Conservation (phyloP, 148 eudicot species). For the Rhododendron simsii region DNA sequence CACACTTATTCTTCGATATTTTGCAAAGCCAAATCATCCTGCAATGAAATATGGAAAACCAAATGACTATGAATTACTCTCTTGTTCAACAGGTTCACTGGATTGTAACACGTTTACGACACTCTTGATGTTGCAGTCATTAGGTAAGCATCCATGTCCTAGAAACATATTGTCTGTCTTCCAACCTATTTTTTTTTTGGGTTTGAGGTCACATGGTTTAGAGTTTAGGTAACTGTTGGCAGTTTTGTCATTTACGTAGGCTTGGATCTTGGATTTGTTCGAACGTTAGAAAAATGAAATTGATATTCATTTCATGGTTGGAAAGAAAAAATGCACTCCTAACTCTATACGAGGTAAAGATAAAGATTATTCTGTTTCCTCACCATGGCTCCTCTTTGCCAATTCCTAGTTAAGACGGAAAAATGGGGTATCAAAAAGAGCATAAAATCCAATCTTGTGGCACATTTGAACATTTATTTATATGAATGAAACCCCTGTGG, state of each 20-base stretch:
- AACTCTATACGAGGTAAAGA: neutral
- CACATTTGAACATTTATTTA: neutral
- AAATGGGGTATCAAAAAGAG: neutral
- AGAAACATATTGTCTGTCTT: neutral
- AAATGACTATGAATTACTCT: neutral
- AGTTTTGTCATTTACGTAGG: neutral
- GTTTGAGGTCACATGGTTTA: neutral
- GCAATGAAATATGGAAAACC: neutral
- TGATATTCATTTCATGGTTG: neutral
- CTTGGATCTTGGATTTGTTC: neutral
- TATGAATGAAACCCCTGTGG: neutral
- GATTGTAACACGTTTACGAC: slow-evolving; percentile 47
- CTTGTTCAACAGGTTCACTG: slow-evolving; percentile 50
- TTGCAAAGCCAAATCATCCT: neutral
- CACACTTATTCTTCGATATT: neutral
- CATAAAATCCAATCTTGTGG: neutral
- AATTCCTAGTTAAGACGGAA: neutral
- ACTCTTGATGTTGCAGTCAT: slow-evolving; percentile 20
- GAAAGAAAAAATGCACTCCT: neutral
- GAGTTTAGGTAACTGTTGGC: neutral
- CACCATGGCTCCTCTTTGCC: neutral
- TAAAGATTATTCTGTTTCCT: neutral
- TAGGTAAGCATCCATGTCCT: neutral
- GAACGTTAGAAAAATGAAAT: neutral
- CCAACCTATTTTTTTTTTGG: neutral